Evolutionary conservation across 2,329 filamentous ascomycete genomes (phyloP).

Genomic region (Chalaropsis ovoidea): DNA sequence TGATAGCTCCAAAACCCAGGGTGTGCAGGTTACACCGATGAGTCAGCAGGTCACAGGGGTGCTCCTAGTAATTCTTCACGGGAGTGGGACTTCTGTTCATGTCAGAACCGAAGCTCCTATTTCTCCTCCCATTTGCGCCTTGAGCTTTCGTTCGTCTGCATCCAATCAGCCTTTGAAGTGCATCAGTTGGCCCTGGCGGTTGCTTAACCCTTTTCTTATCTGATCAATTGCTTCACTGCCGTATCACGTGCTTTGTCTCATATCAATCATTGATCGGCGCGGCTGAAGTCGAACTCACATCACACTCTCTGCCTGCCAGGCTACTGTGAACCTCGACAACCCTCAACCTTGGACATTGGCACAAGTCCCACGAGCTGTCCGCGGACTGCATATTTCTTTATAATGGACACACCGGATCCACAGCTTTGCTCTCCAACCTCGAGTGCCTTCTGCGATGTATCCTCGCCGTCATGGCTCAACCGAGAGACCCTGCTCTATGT

Average conservation of each 20-base stretch:
- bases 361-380: background rate
- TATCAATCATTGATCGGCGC: background rate
- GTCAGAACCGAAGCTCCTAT: background rate
- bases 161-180: background rate
- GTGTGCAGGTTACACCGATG: background rate
- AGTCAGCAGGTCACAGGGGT: constrained; percentile 4
- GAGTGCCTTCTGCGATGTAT: constrained; percentile 13
- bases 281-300: background rate
- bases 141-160: background rate
- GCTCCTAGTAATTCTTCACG: background rate
- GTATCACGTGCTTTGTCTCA: background rate
- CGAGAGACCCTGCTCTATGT: constrained; percentile 16
- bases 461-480: background rate
- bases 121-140: constrained; percentile 7
- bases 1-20: background rate
- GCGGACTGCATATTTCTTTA: background rate
- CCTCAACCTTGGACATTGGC: background rate
- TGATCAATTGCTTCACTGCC: background rate
- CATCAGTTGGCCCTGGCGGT: constrained; percentile 15
- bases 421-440: constrained; percentile 15
- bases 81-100: background rate
- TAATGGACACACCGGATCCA: constrained; percentile 17
- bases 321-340: background rate
- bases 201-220: background rate
- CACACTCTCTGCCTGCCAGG: background rate